Evolutionary conservation across 768 basidiomycete species (phyloP), one percentile per base, ranked within the genome.

Genomic region (Suillus paluster): DNA sequence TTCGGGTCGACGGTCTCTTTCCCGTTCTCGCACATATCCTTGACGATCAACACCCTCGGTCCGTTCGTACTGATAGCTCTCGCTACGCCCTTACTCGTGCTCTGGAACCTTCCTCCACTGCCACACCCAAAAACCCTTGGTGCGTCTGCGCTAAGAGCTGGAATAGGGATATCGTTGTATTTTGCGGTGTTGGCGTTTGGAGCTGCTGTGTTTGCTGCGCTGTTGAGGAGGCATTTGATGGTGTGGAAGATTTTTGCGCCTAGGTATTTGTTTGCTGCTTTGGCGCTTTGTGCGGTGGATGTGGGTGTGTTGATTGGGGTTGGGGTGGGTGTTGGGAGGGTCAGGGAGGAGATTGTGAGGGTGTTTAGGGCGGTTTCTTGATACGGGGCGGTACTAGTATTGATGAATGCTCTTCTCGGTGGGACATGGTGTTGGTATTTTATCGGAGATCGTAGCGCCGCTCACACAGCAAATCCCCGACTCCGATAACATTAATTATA

Each of bases 241-340:
- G 95, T 98, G 25, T 99, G 97, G 97, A 98, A 99, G 77, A 89
- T 99, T 5, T 99, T 98, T 69, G 97, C 96, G 42, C 97, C 97
- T 64, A 78, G 97, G 64, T 97, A 96, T 72, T 95, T 98, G 89
- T 72, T 85, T 17, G 91, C 84, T 0, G 92, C 85, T 1, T 68
- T 86, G 4, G 83, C 84, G 27, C 72, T 97, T 38, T 45, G 95
- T 4, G 84, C 84, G 2, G 85, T 93, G 2, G 97, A 99, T 75
- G 38, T 89, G 0, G 89, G 81, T 0, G 76, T 91, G n/a, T 58
- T 94, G 56, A 34, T 90, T 17, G 91, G 87, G 0, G 78, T 92
- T 4, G 82, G 81, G 0, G 67, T 89, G 4, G 91, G 89, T 2
- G 39, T 59, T 49, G 44, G 27, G 30, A 59, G 58, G 11, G 58